A percentile compares a stretch with the other conserved stretches of the same genome.
These are phyloP conservation scores for Spathaspora sp. DNA, from an alignment of 805 yeast genomes.

Conservation along the genomic window DNA sequence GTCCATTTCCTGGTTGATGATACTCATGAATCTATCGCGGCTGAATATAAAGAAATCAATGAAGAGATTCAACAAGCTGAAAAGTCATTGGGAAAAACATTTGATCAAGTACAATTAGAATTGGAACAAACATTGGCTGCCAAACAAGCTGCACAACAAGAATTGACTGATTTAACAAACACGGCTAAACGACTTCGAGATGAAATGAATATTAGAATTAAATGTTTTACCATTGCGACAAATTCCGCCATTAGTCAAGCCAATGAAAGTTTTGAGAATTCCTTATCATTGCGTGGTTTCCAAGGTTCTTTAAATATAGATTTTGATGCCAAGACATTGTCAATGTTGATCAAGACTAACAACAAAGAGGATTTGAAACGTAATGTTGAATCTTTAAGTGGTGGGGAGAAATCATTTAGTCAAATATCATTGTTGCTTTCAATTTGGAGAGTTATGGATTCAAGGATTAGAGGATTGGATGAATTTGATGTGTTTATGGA, in stretches of 20 bases:
- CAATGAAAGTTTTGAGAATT: slow-evolving; percentile 46
- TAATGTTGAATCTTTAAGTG: slow-evolving; percentile 81
- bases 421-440: slow-evolving; percentile 85
- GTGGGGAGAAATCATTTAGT: slow-evolving; percentile 94
- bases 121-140: slow-evolving; percentile 42
- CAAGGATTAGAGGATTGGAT: slow-evolving; percentile 84
- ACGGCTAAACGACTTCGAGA: slow-evolving; percentile 21
- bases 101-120: slow-evolving; percentile 51
- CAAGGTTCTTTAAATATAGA: slow-evolving; percentile 70
- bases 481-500: slow-evolving; percentile 99
- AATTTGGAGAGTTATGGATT: slow-evolving; percentile 90
- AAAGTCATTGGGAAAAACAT: slow-evolving; percentile 47
- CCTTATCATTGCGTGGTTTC: slow-evolving; percentile 66
- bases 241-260: slow-evolving; percentile 29
- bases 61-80: slow-evolving; percentile 51
- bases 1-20: slow-evolving; percentile 38
- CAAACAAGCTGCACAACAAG: slow-evolving; percentile 39
- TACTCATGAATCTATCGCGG: slow-evolving; percentile 44
- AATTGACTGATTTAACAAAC: slow-evolving; percentile 30
- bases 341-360: slow-evolving; percentile 59
- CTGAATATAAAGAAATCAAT: slow-evolving; percentile 46
- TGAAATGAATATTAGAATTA: slow-evolving; percentile 30
- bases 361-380: slow-evolving; percentile 51
- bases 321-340: slow-evolving; percentile 45
- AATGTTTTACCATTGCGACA: slow-evolving; percentile 30